Conservation (phyloP, 2,329 filamentous ascomycete genomes). For the Verticillium nubilum region DNA sequence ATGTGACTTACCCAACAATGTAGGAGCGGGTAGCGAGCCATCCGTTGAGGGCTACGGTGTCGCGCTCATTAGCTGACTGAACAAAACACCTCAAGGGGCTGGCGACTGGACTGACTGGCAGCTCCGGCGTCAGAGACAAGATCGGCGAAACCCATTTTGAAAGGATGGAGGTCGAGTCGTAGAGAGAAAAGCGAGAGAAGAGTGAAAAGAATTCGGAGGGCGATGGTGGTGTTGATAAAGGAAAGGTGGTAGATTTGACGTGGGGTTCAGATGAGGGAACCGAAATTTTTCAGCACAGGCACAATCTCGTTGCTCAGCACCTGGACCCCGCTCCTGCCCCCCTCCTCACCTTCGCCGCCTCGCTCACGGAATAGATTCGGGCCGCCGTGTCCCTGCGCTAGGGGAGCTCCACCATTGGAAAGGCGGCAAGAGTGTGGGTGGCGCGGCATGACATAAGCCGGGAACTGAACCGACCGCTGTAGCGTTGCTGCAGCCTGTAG, state of each 20-base stretch:
- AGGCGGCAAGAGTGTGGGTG: background rate
- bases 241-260: constrained; percentile 14
- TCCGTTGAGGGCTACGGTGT: constrained; percentile 56
- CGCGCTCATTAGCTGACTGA: background rate
- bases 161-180: constrained; percentile 10
- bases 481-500: background rate
- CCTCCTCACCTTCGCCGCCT: constrained; percentile 5
- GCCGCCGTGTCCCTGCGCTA: constrained; percentile 4
- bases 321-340: constrained; percentile 10
- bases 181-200: constrained; percentile 9
- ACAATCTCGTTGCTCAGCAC: constrained; percentile 8
- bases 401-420: background rate
- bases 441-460: background rate
- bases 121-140: constrained; percentile 58
- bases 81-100: background rate
- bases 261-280: constrained; percentile 29
- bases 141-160: constrained; percentile 65
- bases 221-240: constrained; percentile 17
- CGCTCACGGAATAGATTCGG: constrained; percentile 14
- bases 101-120: constrained; percentile 33
- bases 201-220: background rate
- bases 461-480: background rate
- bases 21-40: constrained; percentile 74
- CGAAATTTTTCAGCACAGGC: constrained; percentile 28
- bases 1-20: constrained; percentile 68